Evolutionary conservation across 148 eudicot species (phyloP), one percentile per base, ranked within the genome.

Genomic region (Heliosperma pusillum): DNA sequence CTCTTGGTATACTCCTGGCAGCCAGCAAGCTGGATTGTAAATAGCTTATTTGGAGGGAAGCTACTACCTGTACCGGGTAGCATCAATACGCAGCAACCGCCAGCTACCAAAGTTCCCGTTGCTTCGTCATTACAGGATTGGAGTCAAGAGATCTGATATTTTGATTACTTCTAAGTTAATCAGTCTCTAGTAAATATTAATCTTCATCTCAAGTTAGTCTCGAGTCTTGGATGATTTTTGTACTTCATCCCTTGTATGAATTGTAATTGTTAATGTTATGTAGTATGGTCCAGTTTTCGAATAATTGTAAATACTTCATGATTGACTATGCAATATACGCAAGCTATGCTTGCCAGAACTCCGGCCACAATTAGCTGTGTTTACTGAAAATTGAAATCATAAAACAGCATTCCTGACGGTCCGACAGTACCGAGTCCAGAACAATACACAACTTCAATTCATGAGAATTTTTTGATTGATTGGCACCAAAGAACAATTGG

Each of bases 1-100:
- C 36, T 42, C 44, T 22, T 69, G 72, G 17, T 79, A 26, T 52
- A 33, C 70, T 11, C 60, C 80, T n/a, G n/a, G 83, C 91, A 91
- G 97, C 84, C 97, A 22, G 85, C 82, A 65, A 86, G 81, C 74
- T 93, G 98, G 98, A 85, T 93, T 29, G 75, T 88, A 58, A 83
- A 75, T 75, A 81, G 98, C 84, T 89, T 93, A 79, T 83, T 88
- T 79, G 82, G 73, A 63, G 91, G 98, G 73, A 84, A 83, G 82
- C 87, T 93, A 79, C 84, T 90, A 76, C 90, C 93, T 59, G 74
- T 85, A 33, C n/a, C 60, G 71, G 84, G 81, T 75, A 82, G 75
- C 68, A 72, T 66, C 56, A 71, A 64, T 53, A 58, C 70, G 25
- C 60, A 79, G 64, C 63, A 15, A 69, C 63, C 70, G 27, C 82